Conservation (phyloP, 1,284 basidiomycete genomes). For the Ustilago bromivora region DNA sequence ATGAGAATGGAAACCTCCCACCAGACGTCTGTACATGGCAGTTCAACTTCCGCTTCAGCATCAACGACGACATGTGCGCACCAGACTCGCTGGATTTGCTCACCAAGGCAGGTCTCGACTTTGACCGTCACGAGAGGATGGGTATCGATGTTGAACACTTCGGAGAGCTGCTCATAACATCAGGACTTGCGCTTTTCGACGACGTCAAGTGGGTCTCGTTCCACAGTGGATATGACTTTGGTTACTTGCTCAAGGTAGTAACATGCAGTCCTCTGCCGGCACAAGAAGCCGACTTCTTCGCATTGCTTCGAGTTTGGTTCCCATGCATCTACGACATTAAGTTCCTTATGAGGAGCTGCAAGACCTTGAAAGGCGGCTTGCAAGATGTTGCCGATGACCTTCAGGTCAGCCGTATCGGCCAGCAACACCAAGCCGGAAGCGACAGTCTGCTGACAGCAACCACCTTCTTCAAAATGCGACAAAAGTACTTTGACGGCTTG, state of each 20-base stretch:
- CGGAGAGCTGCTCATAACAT: conserved; percentile 96
- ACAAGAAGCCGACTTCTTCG: conserved; percentile 90
- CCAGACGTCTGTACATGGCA: conserved; percentile 91
- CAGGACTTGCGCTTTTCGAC: conserved; percentile 87
- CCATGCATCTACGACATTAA: conserved; percentile 98
- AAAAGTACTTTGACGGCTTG: conserved; percentile 86
- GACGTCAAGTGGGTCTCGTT: conserved; percentile 98
- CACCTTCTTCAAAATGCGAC: conserved; percentile 95
- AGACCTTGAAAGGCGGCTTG: conserved; percentile 89
- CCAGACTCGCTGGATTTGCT: conserved; percentile 95
- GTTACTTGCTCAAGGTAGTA: conserved; percentile 95
- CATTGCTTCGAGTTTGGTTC: conserved; percentile 90
- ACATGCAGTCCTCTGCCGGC: conserved; percentile 88
- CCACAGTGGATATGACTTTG: conserved; percentile 99
- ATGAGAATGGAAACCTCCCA: conserved; percentile 90
- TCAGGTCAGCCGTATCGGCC: conserved; percentile 87
- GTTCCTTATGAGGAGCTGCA: conserved; percentile 89
- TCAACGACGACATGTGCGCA: conserved; percentile 95
- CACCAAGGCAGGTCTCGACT: conserved; percentile 94
- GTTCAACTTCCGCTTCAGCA: conserved; percentile 96
- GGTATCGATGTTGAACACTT: conserved; percentile 95
- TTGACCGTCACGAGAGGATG: conserved; percentile 89
- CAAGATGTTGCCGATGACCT: conserved; percentile 96
- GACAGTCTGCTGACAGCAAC: conserved; percentile 92
- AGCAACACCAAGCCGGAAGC: conserved; percentile 94